These are phyloP conservation scores for Bipolaris oryzae DNA, from an alignment of 2,329 filamentous ascomycete species.

Conservation along the genomic window DNA sequence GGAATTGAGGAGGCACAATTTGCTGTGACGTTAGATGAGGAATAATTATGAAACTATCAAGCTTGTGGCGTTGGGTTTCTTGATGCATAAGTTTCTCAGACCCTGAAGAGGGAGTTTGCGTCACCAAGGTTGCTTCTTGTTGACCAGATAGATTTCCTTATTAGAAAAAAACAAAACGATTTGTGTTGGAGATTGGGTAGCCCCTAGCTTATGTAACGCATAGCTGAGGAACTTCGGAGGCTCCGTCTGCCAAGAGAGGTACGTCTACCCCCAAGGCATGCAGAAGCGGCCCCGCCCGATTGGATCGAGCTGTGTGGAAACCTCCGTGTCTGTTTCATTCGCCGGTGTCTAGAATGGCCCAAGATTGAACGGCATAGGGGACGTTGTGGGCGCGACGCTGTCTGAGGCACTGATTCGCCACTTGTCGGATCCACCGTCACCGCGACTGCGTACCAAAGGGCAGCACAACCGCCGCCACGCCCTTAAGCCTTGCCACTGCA, in stretches of 20 bases:
- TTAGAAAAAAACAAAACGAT: neutral
- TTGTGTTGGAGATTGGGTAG: neutral
- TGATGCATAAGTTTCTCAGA: neutral
- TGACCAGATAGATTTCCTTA: no score
- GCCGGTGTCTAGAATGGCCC: neutral
- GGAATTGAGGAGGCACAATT: conserved; percentile 30
- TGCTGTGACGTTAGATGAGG: conserved; percentile 6
- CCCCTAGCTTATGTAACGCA: neutral
- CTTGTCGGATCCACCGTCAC: neutral
- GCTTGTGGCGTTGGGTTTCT: neutral
- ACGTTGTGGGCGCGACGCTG: neutral
- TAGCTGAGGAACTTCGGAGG: neutral
- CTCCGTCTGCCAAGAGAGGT: neutral
- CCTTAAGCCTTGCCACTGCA: neutral
- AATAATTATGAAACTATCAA: neutral
- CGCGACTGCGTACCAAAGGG: neutral
- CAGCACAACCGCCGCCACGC: neutral
- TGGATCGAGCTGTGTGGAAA: neutral
- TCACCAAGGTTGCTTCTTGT: no score
- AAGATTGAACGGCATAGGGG: neutral
- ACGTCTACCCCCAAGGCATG: neutral
- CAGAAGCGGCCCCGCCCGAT: neutral
- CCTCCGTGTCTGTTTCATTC: neutral
- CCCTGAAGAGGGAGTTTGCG: neutral
- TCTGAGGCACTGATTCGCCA: neutral